A percentile compares a stretch with the other conserved stretches of the same genome.
phyloP scores from a whole-genome alignment of 208 protist genomes.

The Trypanosoma caninum region DNA sequence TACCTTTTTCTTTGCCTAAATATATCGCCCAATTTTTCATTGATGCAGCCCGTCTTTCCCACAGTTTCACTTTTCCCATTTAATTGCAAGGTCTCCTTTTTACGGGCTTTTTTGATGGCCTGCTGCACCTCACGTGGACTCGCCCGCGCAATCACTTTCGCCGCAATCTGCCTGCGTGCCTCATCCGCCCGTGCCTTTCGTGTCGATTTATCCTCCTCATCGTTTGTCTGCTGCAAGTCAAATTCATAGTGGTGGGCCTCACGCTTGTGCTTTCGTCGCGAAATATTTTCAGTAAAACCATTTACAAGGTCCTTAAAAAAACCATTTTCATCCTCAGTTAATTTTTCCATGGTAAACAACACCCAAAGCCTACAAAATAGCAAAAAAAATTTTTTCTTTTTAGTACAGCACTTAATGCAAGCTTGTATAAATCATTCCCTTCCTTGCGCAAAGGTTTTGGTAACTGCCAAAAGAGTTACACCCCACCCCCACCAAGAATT shows the following conservation, averaged over 20 bases:
- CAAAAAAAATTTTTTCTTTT: neutral
- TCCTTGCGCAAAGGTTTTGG: too few species aligned
- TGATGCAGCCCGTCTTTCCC: too few species aligned
- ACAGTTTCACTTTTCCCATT: too few species aligned
- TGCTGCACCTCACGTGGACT: constrained; percentile 54
- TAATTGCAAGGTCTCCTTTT: neutral
- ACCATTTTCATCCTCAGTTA: constrained; percentile 46
- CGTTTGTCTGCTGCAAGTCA: constrained; percentile 12
- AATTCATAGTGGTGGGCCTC: constrained; percentile 28
- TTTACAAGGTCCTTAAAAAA: constrained; percentile 66
- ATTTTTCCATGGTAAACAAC: constrained; percentile 34
- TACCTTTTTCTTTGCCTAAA: neutral
- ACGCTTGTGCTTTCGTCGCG: constrained; percentile 42
- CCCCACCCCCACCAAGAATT: neutral
- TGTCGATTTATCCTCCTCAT: constrained; percentile 19
- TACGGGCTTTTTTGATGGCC: constrained; percentile 25
- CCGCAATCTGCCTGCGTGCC: constrained; percentile 57
- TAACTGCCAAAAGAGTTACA: neutral
- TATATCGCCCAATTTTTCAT: too few species aligned
- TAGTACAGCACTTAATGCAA: too few species aligned
- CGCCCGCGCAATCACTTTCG: constrained; percentile 49
- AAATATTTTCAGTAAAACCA: constrained; percentile 26
- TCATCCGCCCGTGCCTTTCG: constrained; percentile 36
- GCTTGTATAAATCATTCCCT: too few species aligned
- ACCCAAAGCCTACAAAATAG: neutral